Evolutionary conservation across 768 basidiomycete genomes (phyloP).

Genomic region (Lactarius trivialis): DNA sequence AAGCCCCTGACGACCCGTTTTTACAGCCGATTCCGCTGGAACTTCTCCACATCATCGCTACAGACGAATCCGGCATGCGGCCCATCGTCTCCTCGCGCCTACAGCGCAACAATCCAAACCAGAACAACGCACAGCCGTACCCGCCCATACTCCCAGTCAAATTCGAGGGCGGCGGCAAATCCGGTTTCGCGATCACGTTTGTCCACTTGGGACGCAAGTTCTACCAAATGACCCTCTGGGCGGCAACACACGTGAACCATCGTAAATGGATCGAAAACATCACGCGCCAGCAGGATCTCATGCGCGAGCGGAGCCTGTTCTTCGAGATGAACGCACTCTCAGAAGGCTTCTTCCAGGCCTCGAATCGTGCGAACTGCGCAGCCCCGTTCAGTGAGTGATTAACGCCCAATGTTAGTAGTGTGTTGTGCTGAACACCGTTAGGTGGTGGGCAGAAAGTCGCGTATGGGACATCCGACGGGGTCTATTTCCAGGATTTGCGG

Average conservation of each 20-base stretch:
- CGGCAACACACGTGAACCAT: constrained; percentile 73
- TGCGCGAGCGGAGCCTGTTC: constrained; percentile 77
- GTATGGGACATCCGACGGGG: constrained; percentile 96
- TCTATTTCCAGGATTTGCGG: constrained; percentile 86
- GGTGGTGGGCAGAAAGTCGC: constrained; percentile 80
- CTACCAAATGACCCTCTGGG: constrained; percentile 90
- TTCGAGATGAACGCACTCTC: constrained; percentile 83
- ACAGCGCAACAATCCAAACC: constrained; percentile 36
- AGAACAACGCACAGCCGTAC: constrained; percentile 34
- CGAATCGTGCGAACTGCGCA: constrained; percentile 89
- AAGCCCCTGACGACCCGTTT: constrained; percentile 7
- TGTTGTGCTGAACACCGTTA: constrained; percentile 28
- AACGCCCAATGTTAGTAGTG: too few species aligned
- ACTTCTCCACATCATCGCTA: constrained; percentile 73
- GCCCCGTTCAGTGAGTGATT: constrained; percentile 70
- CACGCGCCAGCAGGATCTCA: constrained; percentile 76
- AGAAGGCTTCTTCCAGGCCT: constrained; percentile 81
- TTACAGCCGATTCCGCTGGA: constrained; percentile 91
- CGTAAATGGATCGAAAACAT: constrained; percentile 95
- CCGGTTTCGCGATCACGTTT: constrained; percentile 89
- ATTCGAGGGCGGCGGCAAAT: constrained; percentile 52
- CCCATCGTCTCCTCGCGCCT: constrained; percentile 32
- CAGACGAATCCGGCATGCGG: constrained; percentile 49
- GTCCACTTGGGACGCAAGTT: constrained; percentile 89
- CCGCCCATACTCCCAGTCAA: constrained; percentile 46